A percentile compares a stretch with the other conserved stretches of the same genome.
phyloP scores from a whole-genome alignment of 1,139 yeast species.

The Zygosaccharomyces pseudobailii region DNA sequence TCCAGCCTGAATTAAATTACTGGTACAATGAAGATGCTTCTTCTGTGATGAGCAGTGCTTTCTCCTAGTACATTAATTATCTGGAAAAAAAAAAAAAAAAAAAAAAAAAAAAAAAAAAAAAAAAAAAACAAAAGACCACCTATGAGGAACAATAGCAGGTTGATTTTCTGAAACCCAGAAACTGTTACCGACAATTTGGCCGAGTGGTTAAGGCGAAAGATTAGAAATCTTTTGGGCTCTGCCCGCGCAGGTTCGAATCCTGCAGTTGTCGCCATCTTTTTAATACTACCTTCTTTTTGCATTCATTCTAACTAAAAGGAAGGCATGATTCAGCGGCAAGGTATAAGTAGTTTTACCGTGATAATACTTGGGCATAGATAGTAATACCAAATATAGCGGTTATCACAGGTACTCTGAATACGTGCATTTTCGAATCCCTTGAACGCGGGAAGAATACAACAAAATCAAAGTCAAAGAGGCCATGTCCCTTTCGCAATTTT shows the following conservation, averaged over 20 bases:
- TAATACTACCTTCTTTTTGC: not conserved
- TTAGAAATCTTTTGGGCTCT: slow-evolving; percentile 48
- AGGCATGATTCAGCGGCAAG: too few species aligned
- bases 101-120: not conserved
- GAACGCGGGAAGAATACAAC: not conserved
- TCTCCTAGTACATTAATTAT: too few species aligned
- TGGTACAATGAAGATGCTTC: too few species aligned
- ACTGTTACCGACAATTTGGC: slow-evolving; percentile 40
- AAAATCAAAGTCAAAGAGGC: not conserved
- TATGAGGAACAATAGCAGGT: not conserved
- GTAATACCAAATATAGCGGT: too few species aligned
- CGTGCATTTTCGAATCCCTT: not conserved
- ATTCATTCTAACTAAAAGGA: not conserved
- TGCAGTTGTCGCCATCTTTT: slow-evolving; percentile 35
- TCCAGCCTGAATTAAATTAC: too few species aligned
- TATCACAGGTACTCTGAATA: too few species aligned
- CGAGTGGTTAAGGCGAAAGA: slow-evolving; percentile 54
- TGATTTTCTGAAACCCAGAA: not conserved
- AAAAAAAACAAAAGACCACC: not conserved
- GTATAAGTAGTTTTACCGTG: not conserved
- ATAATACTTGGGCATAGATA: too few species aligned
- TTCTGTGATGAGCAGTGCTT: too few species aligned
- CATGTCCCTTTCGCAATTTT: too few species aligned
- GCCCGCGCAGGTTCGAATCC: slow-evolving; percentile 40
- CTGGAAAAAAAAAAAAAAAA: not conserved